Evolutionary conservation across 164 flowering plant genomes (phyloP), one percentile per base, ranked within the genome.

Genomic region (Annona squamosa): DNA sequence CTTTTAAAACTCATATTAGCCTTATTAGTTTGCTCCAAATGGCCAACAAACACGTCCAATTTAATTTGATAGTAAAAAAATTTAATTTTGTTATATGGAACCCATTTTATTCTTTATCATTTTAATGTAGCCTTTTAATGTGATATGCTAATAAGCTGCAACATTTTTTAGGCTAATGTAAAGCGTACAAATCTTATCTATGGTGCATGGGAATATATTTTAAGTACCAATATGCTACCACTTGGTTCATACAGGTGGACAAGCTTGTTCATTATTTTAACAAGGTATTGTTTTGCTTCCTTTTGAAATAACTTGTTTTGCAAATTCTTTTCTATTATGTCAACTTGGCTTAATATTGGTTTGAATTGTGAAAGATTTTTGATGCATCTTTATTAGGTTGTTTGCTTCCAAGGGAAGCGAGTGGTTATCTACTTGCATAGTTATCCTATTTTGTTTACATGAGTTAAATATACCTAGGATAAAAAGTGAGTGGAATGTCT

Each of bases 131-230:
- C 10, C 4, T 68, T 45, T 5, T 9, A 65, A 37, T 17, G 57
- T 46, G 19, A 46, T 46, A 16, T 68, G 48, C 70, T 66, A 68
- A 45, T 41, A 68, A 46, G 43, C 48, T 17, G 47, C 65, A 69
- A 52, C 16, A 65, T 67, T 18, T 76, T 80, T 66, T 91, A 93
- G 99, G 97, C 94, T 19, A 93, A 95, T 70, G 82, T 93, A 47
- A 95, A 97, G 68, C 85, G 97, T 44, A 88, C 97, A 77, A 89
- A 95, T 82, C 99, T 93, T 78, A 80, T 93, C 67, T 95, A 98
- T 95, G 90, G 89, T 93, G 98, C 42, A 93, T 93, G 99, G 98
- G 99, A 76, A 87, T 92, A 63, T 97, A 95, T 80, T 95, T 93
- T 74, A 86, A 85, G 79, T 95, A 95, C 78, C 99, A 95, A 67